phyloP scores from a whole-genome alignment of 768 basidiomycete species.

The Collybia mongolica region DNA sequence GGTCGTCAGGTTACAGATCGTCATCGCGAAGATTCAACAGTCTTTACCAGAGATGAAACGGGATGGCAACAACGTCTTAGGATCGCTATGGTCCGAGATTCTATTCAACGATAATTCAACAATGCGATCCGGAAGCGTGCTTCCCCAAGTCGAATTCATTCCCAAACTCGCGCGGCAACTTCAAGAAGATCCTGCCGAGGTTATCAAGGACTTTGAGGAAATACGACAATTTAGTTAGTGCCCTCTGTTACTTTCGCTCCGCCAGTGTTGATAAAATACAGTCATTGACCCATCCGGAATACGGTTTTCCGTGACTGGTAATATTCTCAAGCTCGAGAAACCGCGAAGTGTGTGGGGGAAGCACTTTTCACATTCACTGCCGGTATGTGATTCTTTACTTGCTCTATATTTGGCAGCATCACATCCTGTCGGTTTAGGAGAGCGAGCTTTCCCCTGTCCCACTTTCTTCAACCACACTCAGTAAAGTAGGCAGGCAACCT shows the following conservation, averaged over 20 bases:
- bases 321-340: constrained; percentile 64
- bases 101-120: constrained; percentile 71
- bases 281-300: constrained; percentile 82
- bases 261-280: constrained; percentile 25
- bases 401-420: background rate
- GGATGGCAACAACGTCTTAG: constrained; percentile 78
- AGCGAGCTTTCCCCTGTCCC: constrained; percentile 65
- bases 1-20: constrained; percentile 67
- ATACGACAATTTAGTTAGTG: constrained; percentile 66
- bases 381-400: constrained; percentile 39
- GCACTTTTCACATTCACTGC: constrained; percentile 60
- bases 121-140: constrained; percentile 62
- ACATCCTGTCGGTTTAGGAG: constrained; percentile 30
- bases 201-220: constrained; percentile 73
- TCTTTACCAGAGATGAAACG: constrained; percentile 90
- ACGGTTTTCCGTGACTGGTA: constrained; percentile 89
- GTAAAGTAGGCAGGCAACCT: constrained; percentile 71
- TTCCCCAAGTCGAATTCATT: constrained; percentile 76
- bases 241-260: background rate
- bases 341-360: constrained; percentile 77
- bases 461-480: constrained; percentile 66
- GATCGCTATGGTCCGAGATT: constrained; percentile 65
- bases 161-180: constrained; percentile 72
- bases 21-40: constrained; percentile 86
- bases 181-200: constrained; percentile 67